These are phyloP conservation scores for Ascochyta rabiei DNA, from an alignment of 2,329 filamentous ascomycete genomes.

Conservation along the genomic window DNA sequence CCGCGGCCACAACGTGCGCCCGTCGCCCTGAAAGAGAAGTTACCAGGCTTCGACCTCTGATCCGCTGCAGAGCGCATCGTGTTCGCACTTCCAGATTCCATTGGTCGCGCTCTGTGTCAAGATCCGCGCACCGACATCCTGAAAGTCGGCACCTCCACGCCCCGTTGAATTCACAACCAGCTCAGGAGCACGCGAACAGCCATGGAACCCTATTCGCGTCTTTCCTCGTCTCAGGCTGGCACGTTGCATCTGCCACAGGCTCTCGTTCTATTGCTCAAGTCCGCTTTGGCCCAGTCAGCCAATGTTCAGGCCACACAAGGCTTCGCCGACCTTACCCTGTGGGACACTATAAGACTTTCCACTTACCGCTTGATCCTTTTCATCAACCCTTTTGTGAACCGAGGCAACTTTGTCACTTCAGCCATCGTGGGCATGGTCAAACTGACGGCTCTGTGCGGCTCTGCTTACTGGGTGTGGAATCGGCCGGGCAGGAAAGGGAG, in stretches of 20 bases:
- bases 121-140: conserved; percentile 27
- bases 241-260: conserved; percentile 47
- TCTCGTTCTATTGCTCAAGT: conserved; percentile 41
- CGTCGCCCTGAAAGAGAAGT: conserved; percentile 32
- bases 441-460: conserved; percentile 46
- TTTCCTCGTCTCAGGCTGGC: conserved; percentile 36
- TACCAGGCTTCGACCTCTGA: conserved; percentile 35
- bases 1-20: conserved; percentile 37
- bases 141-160: conserved; percentile 28
- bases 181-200: conserved; percentile 35
- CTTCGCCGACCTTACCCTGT: conserved; percentile 33
- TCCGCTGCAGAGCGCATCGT: conserved; percentile 42
- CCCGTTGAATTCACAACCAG: conserved; percentile 46
- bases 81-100: conserved; percentile 32
- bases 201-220: conserved; percentile 48
- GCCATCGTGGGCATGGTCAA: conserved; percentile 48
- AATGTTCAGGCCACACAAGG: conserved; percentile 31
- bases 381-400: conserved; percentile 33
- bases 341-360: conserved; percentile 36
- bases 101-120: conserved; percentile 35
- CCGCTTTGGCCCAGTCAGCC: conserved; percentile 32
- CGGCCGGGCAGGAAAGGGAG: conserved; percentile 26
- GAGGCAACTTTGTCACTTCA: conserved; percentile 24
- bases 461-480: conserved; percentile 45
- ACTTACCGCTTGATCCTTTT: conserved; percentile 26